Evolutionary conservation across 1,284 basidiomycete genomes (phyloP).

Genomic region (Apiotrichum brassicae): DNA sequence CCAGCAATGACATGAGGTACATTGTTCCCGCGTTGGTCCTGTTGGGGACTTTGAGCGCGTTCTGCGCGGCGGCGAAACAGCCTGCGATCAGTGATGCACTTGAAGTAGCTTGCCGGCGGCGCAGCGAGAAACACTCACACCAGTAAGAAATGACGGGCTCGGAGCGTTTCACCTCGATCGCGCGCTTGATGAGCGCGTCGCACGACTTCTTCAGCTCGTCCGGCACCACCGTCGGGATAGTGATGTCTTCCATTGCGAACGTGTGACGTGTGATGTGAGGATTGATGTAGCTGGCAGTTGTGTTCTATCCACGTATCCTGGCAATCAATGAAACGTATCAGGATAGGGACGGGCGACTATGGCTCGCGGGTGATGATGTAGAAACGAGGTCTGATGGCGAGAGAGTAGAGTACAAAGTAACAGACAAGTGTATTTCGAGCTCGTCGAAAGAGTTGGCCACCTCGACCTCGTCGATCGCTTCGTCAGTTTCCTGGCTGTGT

Average conservation of each 20-base stretch:
- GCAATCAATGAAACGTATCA: too few species aligned
- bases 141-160: slow-evolving; percentile 89
- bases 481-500: too few species aligned
- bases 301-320: too few species aligned
- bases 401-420: too few species aligned
- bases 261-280: too few species aligned
- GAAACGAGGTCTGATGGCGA: too few species aligned
- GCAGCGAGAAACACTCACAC: slow-evolving; percentile 60
- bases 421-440: too few species aligned
- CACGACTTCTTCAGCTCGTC: slow-evolving; percentile 51
- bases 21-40: slow-evolving; percentile 59
- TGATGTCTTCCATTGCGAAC: slow-evolving; percentile 32
- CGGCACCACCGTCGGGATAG: slow-evolving; percentile 44
- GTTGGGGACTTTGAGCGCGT: slow-evolving; percentile 66
- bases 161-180: slow-evolving; percentile 70
- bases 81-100: slow-evolving; percentile 51
- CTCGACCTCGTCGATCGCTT: too few species aligned
- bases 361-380: too few species aligned
- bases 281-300: too few species aligned
- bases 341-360: too few species aligned
- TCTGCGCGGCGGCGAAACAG: slow-evolving; percentile 82
- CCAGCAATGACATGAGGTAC: slow-evolving; percentile 69
- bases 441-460: too few species aligned
- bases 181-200: slow-evolving; percentile 76
- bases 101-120: not conserved